Evolutionary conservation across 2,329 filamentous ascomycete species (phyloP).

Genomic region (Trichoderma pleuroti): DNA sequence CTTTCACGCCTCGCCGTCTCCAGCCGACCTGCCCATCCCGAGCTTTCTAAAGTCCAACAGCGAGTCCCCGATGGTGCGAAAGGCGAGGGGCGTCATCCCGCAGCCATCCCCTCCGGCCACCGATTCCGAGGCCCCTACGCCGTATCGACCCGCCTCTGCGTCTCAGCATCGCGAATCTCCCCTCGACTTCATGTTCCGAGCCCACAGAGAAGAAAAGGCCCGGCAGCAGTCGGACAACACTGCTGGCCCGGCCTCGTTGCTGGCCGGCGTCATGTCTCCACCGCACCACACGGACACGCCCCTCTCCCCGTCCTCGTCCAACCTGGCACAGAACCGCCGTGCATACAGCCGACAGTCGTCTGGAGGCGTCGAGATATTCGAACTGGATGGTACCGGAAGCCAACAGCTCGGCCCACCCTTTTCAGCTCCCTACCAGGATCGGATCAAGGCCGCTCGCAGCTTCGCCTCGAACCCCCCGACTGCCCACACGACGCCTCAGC

Average conservation of each 20-base stretch:
- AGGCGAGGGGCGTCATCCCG: slow-evolving; percentile 37
- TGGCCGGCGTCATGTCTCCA: slow-evolving; percentile 52
- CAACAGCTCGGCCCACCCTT: slow-evolving; percentile 62
- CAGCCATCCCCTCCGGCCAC: slow-evolving; percentile 52
- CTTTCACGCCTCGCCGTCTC: slow-evolving; percentile 91
- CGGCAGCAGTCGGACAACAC: slow-evolving; percentile 54
- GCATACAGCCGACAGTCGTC: slow-evolving; percentile 24
- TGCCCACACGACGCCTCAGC: slow-evolving; percentile 19
- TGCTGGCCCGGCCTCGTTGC: slow-evolving; percentile 37
- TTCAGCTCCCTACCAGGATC: slow-evolving; percentile 62
- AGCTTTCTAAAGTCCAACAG: slow-evolving; percentile 77
- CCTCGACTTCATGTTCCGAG: slow-evolving; percentile 85
- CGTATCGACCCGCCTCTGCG: slow-evolving; percentile 37
- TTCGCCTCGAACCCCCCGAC: slow-evolving; percentile 26
- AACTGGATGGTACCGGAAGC: slow-evolving; percentile 60
- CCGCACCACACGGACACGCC: slow-evolving; percentile 33
- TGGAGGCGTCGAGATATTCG: slow-evolving; percentile 37
- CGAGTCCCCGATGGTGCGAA: slow-evolving; percentile 50
- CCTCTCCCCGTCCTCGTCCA: slow-evolving; percentile 25
- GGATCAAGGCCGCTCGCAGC: slow-evolving; percentile 54
- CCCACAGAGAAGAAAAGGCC: slow-evolving; percentile 74
- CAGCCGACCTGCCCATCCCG: slow-evolving; percentile 84
- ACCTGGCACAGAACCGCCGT: slow-evolving; percentile 27
- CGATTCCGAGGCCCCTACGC: slow-evolving; percentile 49
- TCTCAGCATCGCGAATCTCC: slow-evolving; percentile 60